These are phyloP conservation scores for Saraca asoca DNA, from an alignment of 331 rosid genomes.

Conservation along the genomic window DNA sequence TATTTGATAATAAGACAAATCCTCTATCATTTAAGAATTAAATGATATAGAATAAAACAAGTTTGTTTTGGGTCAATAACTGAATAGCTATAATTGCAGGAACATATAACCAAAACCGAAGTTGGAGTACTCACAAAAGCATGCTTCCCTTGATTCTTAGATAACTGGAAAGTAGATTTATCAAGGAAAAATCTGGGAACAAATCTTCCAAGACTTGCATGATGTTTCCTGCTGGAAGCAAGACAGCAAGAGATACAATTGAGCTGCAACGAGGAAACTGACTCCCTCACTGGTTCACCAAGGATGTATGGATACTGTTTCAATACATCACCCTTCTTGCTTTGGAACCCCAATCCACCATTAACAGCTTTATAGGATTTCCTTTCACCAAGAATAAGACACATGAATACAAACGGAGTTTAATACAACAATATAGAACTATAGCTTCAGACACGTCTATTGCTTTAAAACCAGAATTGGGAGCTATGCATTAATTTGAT, in stretches of 20 bases:
- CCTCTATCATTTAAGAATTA: neutral
- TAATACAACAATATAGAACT: no score
- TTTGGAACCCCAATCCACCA: constrained; percentile 41
- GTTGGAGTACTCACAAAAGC: constrained; percentile 49
- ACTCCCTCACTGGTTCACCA: constrained; percentile 43
- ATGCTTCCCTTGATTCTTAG: constrained; percentile 38
- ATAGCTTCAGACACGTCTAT: neutral
- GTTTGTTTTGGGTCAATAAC: neutral
- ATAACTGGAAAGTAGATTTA: constrained; percentile 51
- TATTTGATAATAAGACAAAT: neutral
- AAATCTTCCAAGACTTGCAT: constrained; percentile 39
- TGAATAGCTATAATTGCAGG: neutral
- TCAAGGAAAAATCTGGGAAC: constrained; percentile 55
- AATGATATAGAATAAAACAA: neutral
- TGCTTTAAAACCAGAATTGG: neutral
- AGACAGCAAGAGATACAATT: constrained; percentile 57
- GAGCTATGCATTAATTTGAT: neutral
- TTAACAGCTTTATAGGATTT: constrained; percentile 38
- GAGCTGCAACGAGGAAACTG: constrained; percentile 35
- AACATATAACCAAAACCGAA: constrained; percentile 10
- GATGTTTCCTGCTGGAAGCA: constrained; percentile 43
- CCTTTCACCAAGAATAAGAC: constrained; percentile 41
- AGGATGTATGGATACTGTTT: constrained; percentile 44
- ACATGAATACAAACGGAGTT: neutral
- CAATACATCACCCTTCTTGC: constrained; percentile 46